phyloP scores from a whole-genome alignment of 2,329 filamentous ascomycete genomes.

The Cladosporium sp. region DNA sequence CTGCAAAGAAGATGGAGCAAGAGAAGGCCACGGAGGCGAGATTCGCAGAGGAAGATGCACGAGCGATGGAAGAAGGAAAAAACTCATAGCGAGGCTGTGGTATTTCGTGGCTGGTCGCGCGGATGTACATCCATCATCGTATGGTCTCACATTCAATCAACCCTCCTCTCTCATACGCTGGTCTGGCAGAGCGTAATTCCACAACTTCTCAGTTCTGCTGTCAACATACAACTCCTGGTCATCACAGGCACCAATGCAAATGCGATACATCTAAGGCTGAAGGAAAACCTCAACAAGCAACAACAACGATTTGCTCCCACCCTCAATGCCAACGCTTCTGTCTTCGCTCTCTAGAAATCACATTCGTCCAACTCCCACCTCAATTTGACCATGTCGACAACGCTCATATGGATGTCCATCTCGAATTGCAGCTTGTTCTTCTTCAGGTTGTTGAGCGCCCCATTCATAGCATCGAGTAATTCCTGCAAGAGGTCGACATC shows the following conservation, averaged over 20 bases:
- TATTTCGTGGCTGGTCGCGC: not conserved
- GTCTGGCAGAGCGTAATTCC: no score
- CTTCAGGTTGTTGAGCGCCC: not conserved
- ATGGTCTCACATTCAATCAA: no score
- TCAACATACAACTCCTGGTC: no score
- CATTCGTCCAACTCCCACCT: slow-evolving; percentile 5
- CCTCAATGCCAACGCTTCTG: not conserved
- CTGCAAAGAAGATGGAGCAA: slow-evolving; percentile 42
- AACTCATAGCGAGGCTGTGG: not conserved
- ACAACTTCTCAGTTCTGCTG: no score
- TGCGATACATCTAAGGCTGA: no score
- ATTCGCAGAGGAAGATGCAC: slow-evolving; percentile 11
- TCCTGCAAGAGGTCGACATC: not conserved
- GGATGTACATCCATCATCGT: no score
- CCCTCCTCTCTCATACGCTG: no score
- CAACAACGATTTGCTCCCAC: not conserved
- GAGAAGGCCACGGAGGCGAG: slow-evolving; percentile 10
- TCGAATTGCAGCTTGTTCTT: not conserved
- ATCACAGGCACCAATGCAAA: no score
- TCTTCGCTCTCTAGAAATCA: not conserved
- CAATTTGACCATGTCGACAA: not conserved
- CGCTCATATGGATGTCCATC: slow-evolving; percentile 3
- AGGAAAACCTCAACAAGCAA: no score
- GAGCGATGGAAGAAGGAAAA: not conserved
- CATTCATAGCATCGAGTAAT: not conserved